These are phyloP conservation scores for Xanthoconium stramineum DNA, from an alignment of 768 basidiomycete genomes.

Conservation along the genomic window DNA sequence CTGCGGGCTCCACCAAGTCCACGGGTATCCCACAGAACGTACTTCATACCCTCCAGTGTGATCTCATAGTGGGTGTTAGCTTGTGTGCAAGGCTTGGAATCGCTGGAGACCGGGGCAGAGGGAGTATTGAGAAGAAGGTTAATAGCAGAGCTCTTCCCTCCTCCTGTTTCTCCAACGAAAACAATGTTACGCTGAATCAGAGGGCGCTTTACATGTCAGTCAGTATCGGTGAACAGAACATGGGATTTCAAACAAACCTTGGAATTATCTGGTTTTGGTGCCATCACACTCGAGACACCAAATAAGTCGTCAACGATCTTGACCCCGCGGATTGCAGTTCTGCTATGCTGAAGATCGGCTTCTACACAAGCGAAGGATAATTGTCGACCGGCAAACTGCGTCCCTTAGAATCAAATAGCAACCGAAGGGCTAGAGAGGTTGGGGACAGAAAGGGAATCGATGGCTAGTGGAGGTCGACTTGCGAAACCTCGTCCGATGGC, in stretches of 20 bases:
- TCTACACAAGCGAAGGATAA: not conserved
- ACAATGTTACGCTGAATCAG: conserved; percentile 13
- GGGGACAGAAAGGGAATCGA: not conserved
- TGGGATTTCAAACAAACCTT: conserved; percentile 10
- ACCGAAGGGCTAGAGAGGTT: not conserved
- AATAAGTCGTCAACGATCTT: not conserved
- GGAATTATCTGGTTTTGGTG: not conserved
- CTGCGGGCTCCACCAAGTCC: conserved; percentile 33
- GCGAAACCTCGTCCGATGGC: not conserved
- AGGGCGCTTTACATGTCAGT: not conserved
- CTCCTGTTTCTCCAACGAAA: conserved; percentile 24
- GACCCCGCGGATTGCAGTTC: not conserved
- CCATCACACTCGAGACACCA: not conserved
- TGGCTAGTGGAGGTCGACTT: not conserved
- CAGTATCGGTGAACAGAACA: not conserved
- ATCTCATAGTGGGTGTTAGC: not conserved
- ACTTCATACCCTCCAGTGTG: conserved; percentile 1
- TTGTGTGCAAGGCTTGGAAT: conserved; percentile 19
- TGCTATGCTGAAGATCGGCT: not conserved
- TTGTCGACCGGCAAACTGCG: not conserved
- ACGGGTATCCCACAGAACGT: conserved; percentile 35
- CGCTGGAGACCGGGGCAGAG: conserved; percentile 8
- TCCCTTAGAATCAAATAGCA: not conserved
- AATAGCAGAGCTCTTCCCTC: conserved; percentile 28
- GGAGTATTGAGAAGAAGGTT: conserved; percentile 19